Evolutionary conservation across 495 filamentous ascomycete genomes (phyloP).

Genomic region (Xylaria sp.): DNA sequence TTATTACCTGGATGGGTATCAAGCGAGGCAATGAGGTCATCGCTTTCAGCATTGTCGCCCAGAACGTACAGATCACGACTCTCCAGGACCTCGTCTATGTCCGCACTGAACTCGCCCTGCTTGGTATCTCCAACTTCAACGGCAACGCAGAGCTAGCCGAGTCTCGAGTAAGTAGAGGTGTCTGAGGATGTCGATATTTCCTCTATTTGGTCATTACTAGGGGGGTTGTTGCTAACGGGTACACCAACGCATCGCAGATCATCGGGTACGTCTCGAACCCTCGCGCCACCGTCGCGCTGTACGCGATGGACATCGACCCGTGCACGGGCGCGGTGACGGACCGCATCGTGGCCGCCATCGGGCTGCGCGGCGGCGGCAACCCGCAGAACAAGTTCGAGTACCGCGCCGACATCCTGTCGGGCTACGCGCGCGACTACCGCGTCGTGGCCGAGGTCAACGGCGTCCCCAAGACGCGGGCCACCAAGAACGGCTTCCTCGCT

Average conservation of each 20-base stretch:
- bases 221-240: neutral
- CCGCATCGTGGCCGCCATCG: constrained; percentile 37
- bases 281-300: constrained; percentile 37
- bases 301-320: constrained; percentile 48
- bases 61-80: constrained; percentile 46
- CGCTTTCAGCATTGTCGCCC: constrained; percentile 42
- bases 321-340: constrained; percentile 49
- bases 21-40: constrained; percentile 35
- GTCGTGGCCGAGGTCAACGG: constrained; percentile 35
- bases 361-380: constrained; percentile 36
- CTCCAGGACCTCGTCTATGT: constrained; percentile 41
- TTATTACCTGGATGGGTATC: constrained; percentile 46
- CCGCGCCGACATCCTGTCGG: constrained; percentile 35
- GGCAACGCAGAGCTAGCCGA: constrained; percentile 44
- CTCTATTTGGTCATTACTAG: neutral
- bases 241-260: constrained; percentile 25
- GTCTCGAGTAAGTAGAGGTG: constrained; percentile 32
- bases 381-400: constrained; percentile 46
- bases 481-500: constrained; percentile 47
- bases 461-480: constrained; percentile 36
- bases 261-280: constrained; percentile 34
- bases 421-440: constrained; percentile 49
- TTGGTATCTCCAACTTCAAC: constrained; percentile 43
- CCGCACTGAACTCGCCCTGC: constrained; percentile 42
- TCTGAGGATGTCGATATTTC: neutral